Base-by-base conservation (phyloP, 2,329 filamentous ascomycete species). In the Aspergillus quadrilineatus region DNA sequence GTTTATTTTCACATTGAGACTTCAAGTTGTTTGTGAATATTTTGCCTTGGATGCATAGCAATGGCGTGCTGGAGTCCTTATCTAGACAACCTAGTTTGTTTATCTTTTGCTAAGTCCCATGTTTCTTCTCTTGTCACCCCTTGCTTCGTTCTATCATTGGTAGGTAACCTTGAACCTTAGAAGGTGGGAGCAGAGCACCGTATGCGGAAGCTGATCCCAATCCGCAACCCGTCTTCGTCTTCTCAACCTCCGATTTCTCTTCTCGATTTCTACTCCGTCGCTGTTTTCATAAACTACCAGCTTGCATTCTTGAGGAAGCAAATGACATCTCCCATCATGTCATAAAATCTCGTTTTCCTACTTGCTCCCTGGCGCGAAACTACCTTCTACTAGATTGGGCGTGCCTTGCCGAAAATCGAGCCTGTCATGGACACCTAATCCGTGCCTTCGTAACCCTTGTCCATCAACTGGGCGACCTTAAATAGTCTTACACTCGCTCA, bases 11-110 rank as follows among this genome's bases (percentile, higher is more conserved):
- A 4, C 22, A 22, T 22, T 22, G 22, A 22, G 22, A 22, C 22
- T 22, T 22, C 22, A 22, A 22, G 22, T 22, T 22, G 22, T 14
- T 32, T 48, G 43, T 28, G 52, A 34, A 48, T 54, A 32, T 44
- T 42, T 17, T 30, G 34, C 37, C 43, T 47, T 17, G 29, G 34
- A 43, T 62, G 55, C 58, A 66, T 67, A 67, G 58, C 60, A 56
- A 47, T 49, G 53, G 56, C 49, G 39, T 41, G 17, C 43, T 56
- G 53, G 53, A 44, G 56, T 56, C 39, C 32, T 46, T 39, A 49
- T 48, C 48, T 53, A 53, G 50, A 53, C 30, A 45, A 36, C n/a
- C 39, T 17, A 42, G n/a, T 42, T 14, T 49, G 26, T 34, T 32
- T 17, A 12, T 12, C 14, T 37, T 12, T 14, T 37, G 34, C 14